These are phyloP conservation scores for Teunomyces tritomae DNA, from an alignment of 805 yeast genomes.

Conservation along the genomic window DNA sequence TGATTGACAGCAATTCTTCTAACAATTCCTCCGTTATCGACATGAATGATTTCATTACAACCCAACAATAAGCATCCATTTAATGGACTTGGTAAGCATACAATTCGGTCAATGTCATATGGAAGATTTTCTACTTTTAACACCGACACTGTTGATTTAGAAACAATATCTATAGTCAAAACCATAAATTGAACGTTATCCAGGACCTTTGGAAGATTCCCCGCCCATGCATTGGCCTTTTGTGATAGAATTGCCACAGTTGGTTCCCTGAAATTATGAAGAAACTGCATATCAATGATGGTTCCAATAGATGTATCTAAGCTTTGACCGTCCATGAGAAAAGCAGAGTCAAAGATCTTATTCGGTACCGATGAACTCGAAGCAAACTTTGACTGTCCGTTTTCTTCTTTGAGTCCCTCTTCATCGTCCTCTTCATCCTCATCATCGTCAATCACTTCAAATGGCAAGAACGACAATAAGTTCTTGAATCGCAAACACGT, in stretches of 20 bases:
- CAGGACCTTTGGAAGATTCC: constrained; percentile 55
- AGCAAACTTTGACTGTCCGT: not conserved
- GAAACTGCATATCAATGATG: constrained; percentile 68
- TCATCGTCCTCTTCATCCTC: constrained; percentile 42
- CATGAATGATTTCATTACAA: constrained; percentile 70
- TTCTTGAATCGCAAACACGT: constrained; percentile 64
- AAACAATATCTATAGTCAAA: constrained; percentile 61
- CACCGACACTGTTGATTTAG: constrained; percentile 62
- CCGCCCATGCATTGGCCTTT: constrained; percentile 69
- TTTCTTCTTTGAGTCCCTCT: constrained; percentile 13
- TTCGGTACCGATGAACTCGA: constrained; percentile 1
- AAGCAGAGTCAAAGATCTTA: constrained; percentile 50
- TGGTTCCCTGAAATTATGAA: constrained; percentile 76
- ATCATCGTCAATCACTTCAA: constrained; percentile 42
- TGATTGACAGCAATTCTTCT: constrained; percentile 63
- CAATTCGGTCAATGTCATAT: constrained; percentile 63
- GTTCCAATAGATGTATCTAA: constrained; percentile 58
- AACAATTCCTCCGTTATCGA: constrained; percentile 72
- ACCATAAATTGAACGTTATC: constrained; percentile 65
- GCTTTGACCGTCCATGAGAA: constrained; percentile 53
- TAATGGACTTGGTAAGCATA: constrained; percentile 63
- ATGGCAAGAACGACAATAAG: constrained; percentile 68
- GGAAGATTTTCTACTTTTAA: constrained; percentile 66
- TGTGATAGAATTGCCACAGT: constrained; percentile 70
- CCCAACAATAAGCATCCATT: constrained; percentile 73